Base-by-base conservation (phyloP, 257 asterid species). In the Nicotiana paniculata region DNA sequence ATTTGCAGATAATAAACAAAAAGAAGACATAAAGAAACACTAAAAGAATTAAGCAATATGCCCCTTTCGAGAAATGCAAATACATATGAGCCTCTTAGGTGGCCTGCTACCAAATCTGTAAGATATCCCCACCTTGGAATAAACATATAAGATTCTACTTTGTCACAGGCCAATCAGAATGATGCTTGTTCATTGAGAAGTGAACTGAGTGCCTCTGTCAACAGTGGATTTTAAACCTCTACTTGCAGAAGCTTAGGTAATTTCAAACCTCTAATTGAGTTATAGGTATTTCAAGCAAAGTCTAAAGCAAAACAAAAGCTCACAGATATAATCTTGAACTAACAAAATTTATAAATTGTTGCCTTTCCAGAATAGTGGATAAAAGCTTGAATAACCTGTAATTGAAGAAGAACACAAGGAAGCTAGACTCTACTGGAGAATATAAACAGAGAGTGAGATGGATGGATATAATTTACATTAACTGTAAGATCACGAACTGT, bases 1-100 rank as follows among this genome's bases (percentile, higher is more conserved):
- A 88, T 86, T 80, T 53, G 83, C 82, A 79, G 76, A 64, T 30
- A 63, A 63, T 61, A 54, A 82, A 37, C 59, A 21, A 79, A 68
- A 69, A 65, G 67, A 68, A 57, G 46, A 33, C 67, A 17, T 21
- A 72, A 80, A 32, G 9, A 28, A 53, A 80, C 54, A 75, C 67
- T 11, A 77, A 85, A 68, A 72, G 32, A 65, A 53, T 80, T 3
- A 77, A 61, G 83, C 81, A 53, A 70, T 81, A 81, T 53, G 53
- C 28, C 37, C 43, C 63, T 3, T 26, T 13, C 15, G 80, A 48
- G 30, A 51, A 39, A 51, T 35, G n/a, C 33, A 67, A 75, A 75
- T 51, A 75, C 63, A 75, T 15, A 75, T 28, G 28, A 26, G 63
- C 63, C 46, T 51, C 46, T 26, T 75, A 75, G 46, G 24, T 51